These are phyloP conservation scores for Domatiomyces catenatus DNA, from an alignment of 2,329 filamentous ascomycete species.

Conservation along the genomic window DNA sequence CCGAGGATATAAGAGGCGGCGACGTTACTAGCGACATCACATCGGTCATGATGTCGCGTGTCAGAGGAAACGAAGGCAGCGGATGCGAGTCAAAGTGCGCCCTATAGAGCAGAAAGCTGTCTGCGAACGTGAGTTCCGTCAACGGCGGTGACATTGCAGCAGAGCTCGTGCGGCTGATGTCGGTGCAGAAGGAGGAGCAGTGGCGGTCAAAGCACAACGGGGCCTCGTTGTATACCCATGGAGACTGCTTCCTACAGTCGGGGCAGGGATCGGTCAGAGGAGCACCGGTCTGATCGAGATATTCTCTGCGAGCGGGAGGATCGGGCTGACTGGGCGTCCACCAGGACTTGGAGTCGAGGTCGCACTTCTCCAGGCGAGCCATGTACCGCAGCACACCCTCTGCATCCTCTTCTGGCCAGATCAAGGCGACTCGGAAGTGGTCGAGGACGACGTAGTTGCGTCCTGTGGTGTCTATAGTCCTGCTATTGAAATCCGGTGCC, in stretches of 20 bases:
- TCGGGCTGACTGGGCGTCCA: neutral
- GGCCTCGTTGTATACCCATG: neutral
- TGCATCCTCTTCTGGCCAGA: constrained; percentile 44
- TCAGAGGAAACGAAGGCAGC: neutral
- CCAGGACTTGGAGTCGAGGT: neutral
- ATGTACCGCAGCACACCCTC: neutral
- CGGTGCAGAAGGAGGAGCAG: neutral
- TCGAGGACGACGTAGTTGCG: constrained; percentile 46
- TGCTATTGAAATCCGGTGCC: neutral
- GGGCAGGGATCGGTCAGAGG: neutral
- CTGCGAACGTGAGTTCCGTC: neutral
- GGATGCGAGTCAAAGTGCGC: neutral
- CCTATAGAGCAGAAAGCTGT: neutral
- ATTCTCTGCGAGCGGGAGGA: neutral
- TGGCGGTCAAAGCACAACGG: neutral
- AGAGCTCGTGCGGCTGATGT: neutral
- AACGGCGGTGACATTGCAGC: neutral
- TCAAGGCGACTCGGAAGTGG: constrained; percentile 52
- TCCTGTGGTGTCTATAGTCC: neutral
- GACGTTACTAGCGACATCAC: neutral
- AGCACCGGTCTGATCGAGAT: neutral
- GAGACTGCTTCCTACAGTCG: neutral
- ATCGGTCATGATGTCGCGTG: neutral
- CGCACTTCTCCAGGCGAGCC: neutral
- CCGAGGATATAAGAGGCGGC: constrained; percentile 11